Evolutionary conservation across 1,139 yeast species (phyloP), one percentile per base, ranked within the genome.

Genomic region (Scheffersomyces parashehatae): DNA sequence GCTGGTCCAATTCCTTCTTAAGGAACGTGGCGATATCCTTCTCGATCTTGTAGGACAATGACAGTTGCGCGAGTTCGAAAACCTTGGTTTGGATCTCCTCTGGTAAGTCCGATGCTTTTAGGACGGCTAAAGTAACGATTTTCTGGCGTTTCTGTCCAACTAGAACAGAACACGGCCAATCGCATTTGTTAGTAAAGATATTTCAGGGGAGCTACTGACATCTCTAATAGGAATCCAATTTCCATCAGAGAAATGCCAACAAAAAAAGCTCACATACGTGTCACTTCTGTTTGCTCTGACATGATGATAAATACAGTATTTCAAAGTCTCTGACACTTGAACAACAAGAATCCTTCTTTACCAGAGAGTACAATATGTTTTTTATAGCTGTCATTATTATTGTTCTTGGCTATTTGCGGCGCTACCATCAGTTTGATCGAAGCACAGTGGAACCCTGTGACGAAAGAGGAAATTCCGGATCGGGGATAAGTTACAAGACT

Each of bases 1-100:
- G 55, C 41, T 67, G 70, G 50, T 79, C 76, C 62, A 78, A 67
- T 54, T 85, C 89, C 59, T 87, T 88, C 70, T 93, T 93, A 51
- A 91, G 71, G 50, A 71, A 77, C 0, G 89, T 83, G 12, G 99
- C 97, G 38, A 89, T 76, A 51, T 91, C 97, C 56, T 85, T 78
- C 49, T 83, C 86, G 34, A 80, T 62, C 40, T 69, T 64, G 58
- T 75, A 74, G 29, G 70, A 58, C 24, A 58, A 52, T 3, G 88
- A 82, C 49, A 77, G 79, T 44, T 71, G 64, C 9, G 85, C 75
- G 49, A 85, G 65, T 41, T 84, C 85, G 46, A 81, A 76, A 29
- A 84, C 75, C 38, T 79, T 77, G 41, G 75, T 65, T 59, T 82
- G 85, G 54, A 82, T 66, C 46, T 83, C 88, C 40, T 78, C 82